Conservation (phyloP, 2,329 filamentous ascomycete species). For the Periconia macrospinosa region DNA sequence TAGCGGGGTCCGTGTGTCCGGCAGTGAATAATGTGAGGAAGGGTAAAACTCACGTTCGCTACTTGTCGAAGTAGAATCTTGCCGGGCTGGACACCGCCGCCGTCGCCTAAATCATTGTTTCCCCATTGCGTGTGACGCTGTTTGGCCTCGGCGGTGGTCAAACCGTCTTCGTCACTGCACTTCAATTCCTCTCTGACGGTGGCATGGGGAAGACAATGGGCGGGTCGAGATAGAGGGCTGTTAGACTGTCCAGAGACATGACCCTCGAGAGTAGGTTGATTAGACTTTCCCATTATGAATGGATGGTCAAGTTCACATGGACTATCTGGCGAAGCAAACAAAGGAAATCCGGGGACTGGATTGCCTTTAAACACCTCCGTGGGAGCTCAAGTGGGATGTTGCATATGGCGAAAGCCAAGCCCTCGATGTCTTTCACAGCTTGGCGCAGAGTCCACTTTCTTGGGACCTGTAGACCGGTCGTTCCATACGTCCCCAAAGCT, state of each 20-base stretch:
- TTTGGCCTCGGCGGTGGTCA: constrained; percentile 62
- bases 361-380: constrained; percentile 28
- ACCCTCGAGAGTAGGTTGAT: constrained; percentile 35
- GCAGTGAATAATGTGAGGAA: neutral
- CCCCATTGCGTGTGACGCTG: constrained; percentile 64
- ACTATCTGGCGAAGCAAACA: constrained; percentile 31
- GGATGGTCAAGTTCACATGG: constrained; percentile 19
- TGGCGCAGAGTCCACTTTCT: constrained; percentile 20
- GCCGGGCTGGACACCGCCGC: constrained; percentile 66
- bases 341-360: constrained; percentile 30
- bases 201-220: constrained; percentile 60
- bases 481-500: neutral
- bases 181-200: constrained; percentile 59
- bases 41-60: constrained; percentile 67
- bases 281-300: constrained; percentile 42
- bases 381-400: constrained; percentile 2
- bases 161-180: constrained; percentile 64
- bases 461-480: constrained; percentile 19
- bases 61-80: constrained; percentile 74
- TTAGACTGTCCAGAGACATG: constrained; percentile 52
- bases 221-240: constrained; percentile 61
- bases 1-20: neutral
- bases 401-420: constrained; percentile 3
- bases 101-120: constrained; percentile 71
- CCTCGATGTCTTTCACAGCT: neutral